These are phyloP conservation scores for Aspergillus brunneoviolaceus DNA, from an alignment of 2,329 filamentous ascomycete genomes.

Conservation along the genomic window DNA sequence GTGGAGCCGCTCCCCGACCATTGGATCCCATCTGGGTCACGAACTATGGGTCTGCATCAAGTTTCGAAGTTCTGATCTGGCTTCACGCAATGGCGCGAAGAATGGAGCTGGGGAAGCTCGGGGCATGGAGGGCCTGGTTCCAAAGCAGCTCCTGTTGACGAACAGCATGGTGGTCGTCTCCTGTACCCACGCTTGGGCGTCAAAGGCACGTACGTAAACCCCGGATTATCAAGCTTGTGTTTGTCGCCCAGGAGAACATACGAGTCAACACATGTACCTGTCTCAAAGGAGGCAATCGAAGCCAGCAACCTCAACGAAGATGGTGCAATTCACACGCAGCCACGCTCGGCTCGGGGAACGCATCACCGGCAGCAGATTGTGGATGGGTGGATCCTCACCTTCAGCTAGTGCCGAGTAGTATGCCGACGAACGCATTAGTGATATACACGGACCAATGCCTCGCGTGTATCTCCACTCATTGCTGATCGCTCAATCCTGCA, in stretches of 20 bases:
- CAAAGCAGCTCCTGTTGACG: no score
- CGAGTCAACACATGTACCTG: background rate
- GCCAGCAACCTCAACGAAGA: background rate
- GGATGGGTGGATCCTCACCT: slow-evolving; percentile 2
- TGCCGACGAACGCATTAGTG: slow-evolving; percentile 1
- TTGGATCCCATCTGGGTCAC: background rate
- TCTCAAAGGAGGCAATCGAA: background rate
- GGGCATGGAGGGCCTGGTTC: no score
- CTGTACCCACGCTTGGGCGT: no score
- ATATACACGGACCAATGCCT: background rate
- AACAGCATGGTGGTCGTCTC: no score
- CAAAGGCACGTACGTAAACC: no score
- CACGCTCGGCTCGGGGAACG: background rate
- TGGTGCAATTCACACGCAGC: background rate
- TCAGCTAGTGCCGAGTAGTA: background rate
- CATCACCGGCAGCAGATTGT: background rate
- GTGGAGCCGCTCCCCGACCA: background rate
- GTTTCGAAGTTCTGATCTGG: background rate
- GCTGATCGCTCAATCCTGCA: slow-evolving; percentile 1
- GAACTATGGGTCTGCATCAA: background rate
- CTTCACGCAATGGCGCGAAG: background rate
- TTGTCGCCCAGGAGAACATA: background rate
- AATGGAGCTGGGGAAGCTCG: no score
- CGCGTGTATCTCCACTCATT: slow-evolving; percentile 4
- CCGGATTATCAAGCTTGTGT: background rate